phyloP scores from a whole-genome alignment of 768 basidiomycete genomes.

The Roridomyces roridus region DNA sequence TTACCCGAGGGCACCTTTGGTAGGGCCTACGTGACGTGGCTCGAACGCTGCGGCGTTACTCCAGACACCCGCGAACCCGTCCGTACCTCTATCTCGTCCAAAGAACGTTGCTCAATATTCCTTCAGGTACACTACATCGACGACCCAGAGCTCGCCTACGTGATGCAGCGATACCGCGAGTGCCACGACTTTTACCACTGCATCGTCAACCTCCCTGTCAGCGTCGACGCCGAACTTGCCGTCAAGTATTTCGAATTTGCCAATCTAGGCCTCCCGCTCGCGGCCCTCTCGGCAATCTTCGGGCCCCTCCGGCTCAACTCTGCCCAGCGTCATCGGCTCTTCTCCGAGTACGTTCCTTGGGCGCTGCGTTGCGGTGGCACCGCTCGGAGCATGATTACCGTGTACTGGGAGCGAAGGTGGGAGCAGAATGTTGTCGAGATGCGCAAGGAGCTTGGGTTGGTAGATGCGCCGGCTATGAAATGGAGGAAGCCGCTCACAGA shows the following conservation, averaged over 20 bases:
- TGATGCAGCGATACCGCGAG: slow-evolving; percentile 97
- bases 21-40: slow-evolving; percentile 86
- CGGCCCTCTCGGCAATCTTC: slow-evolving; percentile 78
- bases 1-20: slow-evolving; percentile 87
- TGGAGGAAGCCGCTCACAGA: slow-evolving; percentile 74
- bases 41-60: slow-evolving; percentile 84
- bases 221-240: slow-evolving; percentile 89
- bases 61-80: slow-evolving; percentile 95
- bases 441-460: slow-evolving; percentile 84
- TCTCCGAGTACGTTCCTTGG: slow-evolving; percentile 91
- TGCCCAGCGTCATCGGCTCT: slow-evolving; percentile 60
- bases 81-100: slow-evolving; percentile 18
- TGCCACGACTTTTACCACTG: slow-evolving; percentile 98
- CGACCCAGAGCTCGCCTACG: slow-evolving; percentile 95
- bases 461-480: slow-evolving; percentile 77
- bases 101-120: not conserved
- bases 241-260: slow-evolving; percentile 95
- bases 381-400: slow-evolving; percentile 79
- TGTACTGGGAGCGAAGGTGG: slow-evolving; percentile 98
- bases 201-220: slow-evolving; percentile 86
- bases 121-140: slow-evolving; percentile 90
- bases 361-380: slow-evolving; percentile 83
- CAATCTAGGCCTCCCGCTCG: slow-evolving; percentile 90
- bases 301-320: slow-evolving; percentile 76
- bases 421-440: slow-evolving; percentile 81